A percentile compares a stretch with the other conserved stretches of the same genome.
phyloP scores from a whole-genome alignment of 1,139 yeast genomes.

The Pichia sp. region DNA sequence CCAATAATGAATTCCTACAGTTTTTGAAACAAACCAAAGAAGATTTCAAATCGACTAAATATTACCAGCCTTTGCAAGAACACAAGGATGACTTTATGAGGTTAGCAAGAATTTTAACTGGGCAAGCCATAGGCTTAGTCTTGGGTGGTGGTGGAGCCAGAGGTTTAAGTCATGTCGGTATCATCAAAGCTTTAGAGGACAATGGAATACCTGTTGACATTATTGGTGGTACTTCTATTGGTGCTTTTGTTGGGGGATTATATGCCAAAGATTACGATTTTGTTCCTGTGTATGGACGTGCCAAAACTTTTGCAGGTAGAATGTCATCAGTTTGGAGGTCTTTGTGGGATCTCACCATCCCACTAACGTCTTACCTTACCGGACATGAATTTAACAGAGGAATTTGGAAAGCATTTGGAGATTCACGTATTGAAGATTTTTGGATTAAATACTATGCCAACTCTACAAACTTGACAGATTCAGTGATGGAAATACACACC shows the following conservation, averaged over 20 bases:
- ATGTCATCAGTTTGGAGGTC: slow-evolving; percentile 85
- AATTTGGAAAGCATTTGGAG: slow-evolving; percentile 93
- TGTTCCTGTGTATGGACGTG: slow-evolving; percentile 85
- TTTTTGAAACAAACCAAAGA: slow-evolving; percentile 26
- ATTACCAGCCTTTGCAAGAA: slow-evolving; percentile 46
- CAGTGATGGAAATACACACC: slow-evolving; percentile 91
- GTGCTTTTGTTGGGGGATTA: slow-evolving; percentile 91
- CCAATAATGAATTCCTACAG: slow-evolving; percentile 30
- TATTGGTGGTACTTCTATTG: slow-evolving; percentile 95
- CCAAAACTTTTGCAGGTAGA: slow-evolving; percentile 81
- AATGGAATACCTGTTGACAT: slow-evolving; percentile 91
- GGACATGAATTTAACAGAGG: slow-evolving; percentile 98
- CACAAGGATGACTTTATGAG: slow-evolving; percentile 88
- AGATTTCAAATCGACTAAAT: slow-evolving; percentile 25
- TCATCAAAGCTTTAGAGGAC: slow-evolving; percentile 88
- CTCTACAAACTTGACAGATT: slow-evolving; percentile 93
- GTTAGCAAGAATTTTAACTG: slow-evolving; percentile 82
- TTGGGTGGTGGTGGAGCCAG: slow-evolving; percentile 98
- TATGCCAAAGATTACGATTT: slow-evolving; percentile 90
- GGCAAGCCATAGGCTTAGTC: slow-evolving; percentile 90
- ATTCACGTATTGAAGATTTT: slow-evolving; percentile 87
- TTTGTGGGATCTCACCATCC: slow-evolving; percentile 79
- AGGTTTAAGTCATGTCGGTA: slow-evolving; percentile 89
- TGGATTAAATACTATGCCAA: slow-evolving; percentile 89
- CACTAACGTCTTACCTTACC: slow-evolving; percentile 89